Evolutionary conservation across 371 early-diverging fungal species (phyloP).

Genomic region (Actinomucor elegans): DNA sequence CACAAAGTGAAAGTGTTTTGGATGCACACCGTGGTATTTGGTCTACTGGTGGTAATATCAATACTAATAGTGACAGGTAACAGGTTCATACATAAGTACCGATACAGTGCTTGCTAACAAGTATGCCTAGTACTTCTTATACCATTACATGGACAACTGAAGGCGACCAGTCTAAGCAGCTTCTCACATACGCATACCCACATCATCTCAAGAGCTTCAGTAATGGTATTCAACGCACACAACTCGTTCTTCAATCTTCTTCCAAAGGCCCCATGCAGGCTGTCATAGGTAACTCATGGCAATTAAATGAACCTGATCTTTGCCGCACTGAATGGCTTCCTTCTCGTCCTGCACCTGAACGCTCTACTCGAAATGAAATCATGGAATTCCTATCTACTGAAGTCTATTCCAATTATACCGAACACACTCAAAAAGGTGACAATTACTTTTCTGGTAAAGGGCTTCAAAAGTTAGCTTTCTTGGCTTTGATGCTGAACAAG

Average conservation of each 20-base stretch:
- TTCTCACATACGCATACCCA: conserved; percentile 54
- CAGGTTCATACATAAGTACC: too few species aligned
- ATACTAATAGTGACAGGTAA: conserved; percentile 15
- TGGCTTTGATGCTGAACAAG: conserved; percentile 56
- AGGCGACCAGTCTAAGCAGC: conserved; percentile 23
- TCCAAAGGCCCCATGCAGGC: conserved; percentile 72
- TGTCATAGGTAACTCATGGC: conserved; percentile 60
- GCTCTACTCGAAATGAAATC: conserved; percentile 34
- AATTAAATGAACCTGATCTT: conserved; percentile 46
- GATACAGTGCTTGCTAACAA: too few species aligned
- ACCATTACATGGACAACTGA: conserved; percentile 46
- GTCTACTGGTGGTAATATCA: conserved; percentile 42
- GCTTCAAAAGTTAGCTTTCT: conserved; percentile 63
- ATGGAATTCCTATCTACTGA: conserved; percentile 39
- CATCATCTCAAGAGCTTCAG: conserved; percentile 53
- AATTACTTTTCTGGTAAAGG: conserved; percentile 80
- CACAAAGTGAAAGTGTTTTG: conserved; percentile 34
- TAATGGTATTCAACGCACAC: conserved; percentile 15
- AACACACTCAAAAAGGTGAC: conserved; percentile 40
- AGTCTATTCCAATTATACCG: conserved; percentile 41
- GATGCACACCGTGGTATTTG: conserved; percentile 49
- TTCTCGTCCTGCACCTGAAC: conserved; percentile 29
- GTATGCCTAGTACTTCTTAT: too few species aligned
- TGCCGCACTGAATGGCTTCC: conserved; percentile 44
- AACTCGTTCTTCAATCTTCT: conserved; percentile 38